Conservation (phyloP, 177 flowering plant genomes). For the Vitis hybrid region DNA sequence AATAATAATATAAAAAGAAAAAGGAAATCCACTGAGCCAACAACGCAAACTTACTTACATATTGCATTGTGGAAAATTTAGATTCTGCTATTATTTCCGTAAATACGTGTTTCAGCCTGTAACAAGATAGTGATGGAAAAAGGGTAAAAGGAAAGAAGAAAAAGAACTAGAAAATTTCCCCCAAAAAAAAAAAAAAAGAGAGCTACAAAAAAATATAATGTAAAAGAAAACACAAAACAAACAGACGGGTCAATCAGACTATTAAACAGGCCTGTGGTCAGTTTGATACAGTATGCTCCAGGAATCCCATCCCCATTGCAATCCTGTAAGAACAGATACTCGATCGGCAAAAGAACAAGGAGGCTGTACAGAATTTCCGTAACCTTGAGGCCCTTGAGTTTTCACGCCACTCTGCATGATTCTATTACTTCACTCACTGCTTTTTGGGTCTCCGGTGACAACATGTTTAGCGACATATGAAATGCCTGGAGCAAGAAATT, state of each 20-base stretch:
- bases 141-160: not conserved
- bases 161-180: not conserved
- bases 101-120: not conserved
- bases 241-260: constrained; percentile 12
- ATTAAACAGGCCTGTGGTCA: constrained; percentile 14
- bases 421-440: constrained; percentile 89
- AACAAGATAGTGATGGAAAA: not conserved
- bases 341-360: constrained; percentile 1
- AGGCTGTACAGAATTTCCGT: constrained; percentile 21
- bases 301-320: constrained; percentile 6
- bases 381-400: constrained; percentile 3
- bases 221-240: not conserved
- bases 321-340: constrained; percentile 9
- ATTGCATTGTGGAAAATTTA: too few species aligned
- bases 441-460: constrained; percentile 83
- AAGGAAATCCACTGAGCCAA: too few species aligned
- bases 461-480: constrained; percentile 88
- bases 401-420: constrained; percentile 67
- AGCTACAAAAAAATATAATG: constrained; percentile 10
- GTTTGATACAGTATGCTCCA: constrained; percentile 9
- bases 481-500: constrained; percentile 57
- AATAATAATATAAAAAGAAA: too few species aligned
- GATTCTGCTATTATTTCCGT: too few species aligned
- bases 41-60: too few species aligned
- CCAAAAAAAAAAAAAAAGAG: constrained; percentile 8